Evolutionary conservation across 768 basidiomycete genomes (phyloP), one percentile per base, ranked within the genome.

Genomic region (Termitomyces sp.): DNA sequence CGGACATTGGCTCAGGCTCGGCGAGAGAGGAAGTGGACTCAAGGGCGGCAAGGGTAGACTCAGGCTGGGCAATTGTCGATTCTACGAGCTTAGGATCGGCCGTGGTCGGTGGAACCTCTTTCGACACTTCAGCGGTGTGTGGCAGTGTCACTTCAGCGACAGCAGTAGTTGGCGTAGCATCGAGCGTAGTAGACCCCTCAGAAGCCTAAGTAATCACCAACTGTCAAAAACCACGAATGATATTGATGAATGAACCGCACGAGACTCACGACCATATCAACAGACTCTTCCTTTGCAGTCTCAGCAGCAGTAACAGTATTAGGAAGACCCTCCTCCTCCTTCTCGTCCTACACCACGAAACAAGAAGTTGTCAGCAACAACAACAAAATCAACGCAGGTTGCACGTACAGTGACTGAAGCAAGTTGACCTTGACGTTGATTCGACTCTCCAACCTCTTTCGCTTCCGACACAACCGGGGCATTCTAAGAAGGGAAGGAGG

Each of bases 261-360:
- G 50, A 57, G 48, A 59, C 58, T 16, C 43, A 61, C 63, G 14
- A 29, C 24, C 5, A 32, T 27, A 14, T 46, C 58, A 42, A 37
- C 46, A 52, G 56, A 44, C 26, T 44, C 10, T 9, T 29, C 55
- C 24, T 39, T 54, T n/a, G 20, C 20, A 26, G 34, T 44, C 44
- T 57, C 56, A 39, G 31, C 32, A 22, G 7, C 22, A 27, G 31
- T 4, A n/a, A n/a, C n/a, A n/a, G n/a, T n/a, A n/a, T n/a, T n/a
- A n/a, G n/a, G n/a, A n/a, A n/a, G n/a, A n/a, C n/a, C 32, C 32
- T 46, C 29, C 27, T 56, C 50, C 26, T 46, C 52, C 39, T 43
- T 20, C 53, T 58, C 56, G 50, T 26, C 46, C 63, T 64, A n/a
- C 31, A 39, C 34, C 10, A 49, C 8, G 1, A 18, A 18, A 5